These are phyloP conservation scores for Ogataea allantospora DNA, from an alignment of 805 yeast species.

Conservation along the genomic window DNA sequence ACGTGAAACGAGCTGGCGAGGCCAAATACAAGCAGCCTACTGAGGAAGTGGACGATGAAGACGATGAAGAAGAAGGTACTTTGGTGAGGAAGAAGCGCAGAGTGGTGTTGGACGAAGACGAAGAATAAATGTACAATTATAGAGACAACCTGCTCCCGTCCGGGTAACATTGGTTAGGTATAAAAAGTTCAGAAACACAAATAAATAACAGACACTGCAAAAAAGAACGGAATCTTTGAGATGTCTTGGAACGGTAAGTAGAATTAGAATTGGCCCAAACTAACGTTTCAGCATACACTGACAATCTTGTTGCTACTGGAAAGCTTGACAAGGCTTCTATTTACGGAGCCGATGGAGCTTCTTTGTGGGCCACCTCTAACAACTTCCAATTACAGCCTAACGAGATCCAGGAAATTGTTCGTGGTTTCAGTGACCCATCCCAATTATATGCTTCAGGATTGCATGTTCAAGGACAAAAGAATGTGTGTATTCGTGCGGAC, in stretches of 20 bases:
- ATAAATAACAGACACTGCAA: conserved; percentile 5
- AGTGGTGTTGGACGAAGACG: conserved; percentile 50
- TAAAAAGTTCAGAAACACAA: neutral
- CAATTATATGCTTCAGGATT: conserved; percentile 82
- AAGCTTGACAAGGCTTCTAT: conserved; percentile 91
- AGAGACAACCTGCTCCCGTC: conserved; percentile 1
- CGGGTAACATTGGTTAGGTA: conserved; percentile 8
- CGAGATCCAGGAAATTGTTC: conserved; percentile 73
- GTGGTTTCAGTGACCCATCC: conserved; percentile 78
- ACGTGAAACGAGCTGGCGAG: conserved; percentile 56
- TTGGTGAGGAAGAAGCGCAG: conserved; percentile 45
- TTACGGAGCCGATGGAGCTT: conserved; percentile 91
- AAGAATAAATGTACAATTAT: conserved; percentile 15
- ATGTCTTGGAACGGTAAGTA: conserved; percentile 39
- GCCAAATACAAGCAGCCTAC: conserved; percentile 45
- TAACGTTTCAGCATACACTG: conserved; percentile 75
- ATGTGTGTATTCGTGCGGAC: conserved; percentile 85
- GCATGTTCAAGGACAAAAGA: conserved; percentile 81
- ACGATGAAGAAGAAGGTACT: conserved; percentile 46
- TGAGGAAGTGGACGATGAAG: conserved; percentile 42
- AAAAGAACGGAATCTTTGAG: neutral
- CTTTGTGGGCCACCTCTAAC: conserved; percentile 87
- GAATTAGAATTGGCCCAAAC: neutral
- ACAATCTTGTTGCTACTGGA: conserved; percentile 82
- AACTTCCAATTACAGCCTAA: conserved; percentile 59